These are phyloP conservation scores for Sarocladium strictum DNA, from an alignment of 2,329 filamentous ascomycete genomes.

Conservation along the genomic window DNA sequence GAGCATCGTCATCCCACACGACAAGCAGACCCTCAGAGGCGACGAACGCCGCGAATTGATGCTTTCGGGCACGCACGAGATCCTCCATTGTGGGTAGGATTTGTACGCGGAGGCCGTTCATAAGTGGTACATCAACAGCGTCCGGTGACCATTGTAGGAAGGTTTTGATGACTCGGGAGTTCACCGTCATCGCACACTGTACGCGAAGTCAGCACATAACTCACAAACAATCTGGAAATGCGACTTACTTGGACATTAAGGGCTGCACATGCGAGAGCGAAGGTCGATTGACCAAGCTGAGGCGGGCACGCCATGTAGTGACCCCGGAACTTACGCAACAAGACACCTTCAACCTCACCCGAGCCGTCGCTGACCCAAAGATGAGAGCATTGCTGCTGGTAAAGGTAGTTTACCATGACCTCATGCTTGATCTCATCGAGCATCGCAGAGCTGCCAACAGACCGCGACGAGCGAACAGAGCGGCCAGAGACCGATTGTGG, in stretches of 20 bases:
- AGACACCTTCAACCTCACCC: conserved; percentile 64
- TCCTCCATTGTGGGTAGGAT: conserved; percentile 68
- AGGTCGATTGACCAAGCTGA: conserved; percentile 53
- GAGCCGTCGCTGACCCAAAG: conserved; percentile 68
- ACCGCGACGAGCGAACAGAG: conserved; percentile 35
- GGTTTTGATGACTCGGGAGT: conserved; percentile 72
- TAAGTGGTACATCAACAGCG: conserved; percentile 67
- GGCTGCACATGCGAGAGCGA: conserved; percentile 59
- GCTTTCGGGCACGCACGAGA: conserved; percentile 63
- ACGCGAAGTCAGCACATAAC: not conserved
- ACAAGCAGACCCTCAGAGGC: conserved; percentile 64
- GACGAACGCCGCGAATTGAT: conserved; percentile 77
- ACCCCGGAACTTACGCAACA: conserved; percentile 61
- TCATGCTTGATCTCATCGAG: conserved; percentile 73
- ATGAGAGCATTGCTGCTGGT: conserved; percentile 70
- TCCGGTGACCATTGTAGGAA: conserved; percentile 69
- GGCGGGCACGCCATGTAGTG: conserved; percentile 70
- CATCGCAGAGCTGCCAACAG: conserved; percentile 45
- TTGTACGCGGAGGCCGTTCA: conserved; percentile 71
- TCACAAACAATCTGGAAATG: not conserved
- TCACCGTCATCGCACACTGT: conserved; percentile 74
- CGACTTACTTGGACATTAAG: conserved; percentile 64
- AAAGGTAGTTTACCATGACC: conserved; percentile 78
- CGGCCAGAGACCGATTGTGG: conserved; percentile 46
- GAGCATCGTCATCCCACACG: conserved; percentile 77